Evolutionary conservation across 257 asterid species (phyloP).

Genomic region (Primulina eburnea): DNA sequence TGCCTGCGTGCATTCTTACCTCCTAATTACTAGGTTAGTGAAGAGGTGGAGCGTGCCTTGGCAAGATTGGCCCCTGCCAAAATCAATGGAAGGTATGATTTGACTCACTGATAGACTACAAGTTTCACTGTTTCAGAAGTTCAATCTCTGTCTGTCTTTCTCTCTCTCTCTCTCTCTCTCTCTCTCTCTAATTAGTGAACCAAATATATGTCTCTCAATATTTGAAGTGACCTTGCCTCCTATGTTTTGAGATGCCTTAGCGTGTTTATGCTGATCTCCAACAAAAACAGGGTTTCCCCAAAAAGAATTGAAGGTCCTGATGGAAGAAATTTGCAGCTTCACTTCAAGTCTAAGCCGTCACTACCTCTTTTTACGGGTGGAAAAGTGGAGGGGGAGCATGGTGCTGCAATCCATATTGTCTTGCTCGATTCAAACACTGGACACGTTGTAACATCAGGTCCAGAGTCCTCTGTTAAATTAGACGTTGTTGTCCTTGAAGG

Average conservation of each 20-base stretch:
- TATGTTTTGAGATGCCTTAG: conserved; percentile 18
- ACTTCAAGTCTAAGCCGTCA: conserved; percentile 77
- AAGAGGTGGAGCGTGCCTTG: conserved; percentile 98
- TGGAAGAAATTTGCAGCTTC: conserved; percentile 81
- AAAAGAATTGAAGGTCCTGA: conserved; percentile 80
- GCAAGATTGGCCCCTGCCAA: conserved; percentile 77
- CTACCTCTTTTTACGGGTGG: conserved; percentile 91
- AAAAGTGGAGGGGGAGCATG: conserved; percentile 88
- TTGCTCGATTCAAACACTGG: conserved; percentile 68
- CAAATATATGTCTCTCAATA: neutral
- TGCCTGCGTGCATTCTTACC: conserved; percentile 25
- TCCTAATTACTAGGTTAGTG: conserved; percentile 67
- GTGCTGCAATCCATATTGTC: conserved; percentile 70
- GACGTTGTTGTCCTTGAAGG: conserved; percentile 88
- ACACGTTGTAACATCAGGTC: conserved; percentile 68
- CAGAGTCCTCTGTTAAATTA: conserved; percentile 69
- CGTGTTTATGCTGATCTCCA: conserved; percentile 19
- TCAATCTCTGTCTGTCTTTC: neutral
- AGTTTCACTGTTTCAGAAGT: conserved; percentile 15
- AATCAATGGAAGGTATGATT: conserved; percentile 64
- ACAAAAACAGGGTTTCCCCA: conserved; percentile 67
- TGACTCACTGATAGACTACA: conserved; percentile 4
- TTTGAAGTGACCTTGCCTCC: conserved; percentile 18
- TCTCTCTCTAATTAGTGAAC: neutral
- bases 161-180: too few species aligned